These are phyloP conservation scores for Microcos paniculata DNA, from an alignment of 345 rosid genomes.

Conservation along the genomic window DNA sequence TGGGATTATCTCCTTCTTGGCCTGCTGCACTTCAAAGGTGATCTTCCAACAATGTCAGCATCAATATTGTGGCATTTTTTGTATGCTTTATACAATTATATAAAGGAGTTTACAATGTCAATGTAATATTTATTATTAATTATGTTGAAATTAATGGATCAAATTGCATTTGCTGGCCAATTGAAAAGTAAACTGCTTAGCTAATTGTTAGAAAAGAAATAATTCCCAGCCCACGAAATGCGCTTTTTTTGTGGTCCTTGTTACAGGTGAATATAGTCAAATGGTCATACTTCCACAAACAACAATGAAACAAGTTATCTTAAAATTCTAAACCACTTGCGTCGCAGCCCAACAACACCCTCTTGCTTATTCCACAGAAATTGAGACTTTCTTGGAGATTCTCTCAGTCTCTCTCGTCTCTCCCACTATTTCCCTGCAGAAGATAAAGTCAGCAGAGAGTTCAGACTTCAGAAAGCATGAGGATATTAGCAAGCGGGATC, in stretches of 20 bases:
- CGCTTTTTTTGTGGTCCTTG: not conserved
- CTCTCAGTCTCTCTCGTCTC: not conserved
- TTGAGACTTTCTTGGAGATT: not conserved
- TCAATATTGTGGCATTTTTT: too few relatives aligned
- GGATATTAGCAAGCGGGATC: slow-evolving; percentile 13
- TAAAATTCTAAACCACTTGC: not conserved
- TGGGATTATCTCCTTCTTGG: too few relatives aligned
- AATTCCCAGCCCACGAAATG: not conserved
- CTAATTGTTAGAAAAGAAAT: too few relatives aligned
- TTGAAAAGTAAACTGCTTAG: too few relatives aligned
- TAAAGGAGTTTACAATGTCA: too few relatives aligned
- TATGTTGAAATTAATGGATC: too few relatives aligned
- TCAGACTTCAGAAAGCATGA: not conserved
- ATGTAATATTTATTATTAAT: too few relatives aligned
- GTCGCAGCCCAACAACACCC: not conserved
- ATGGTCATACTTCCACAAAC: not conserved
- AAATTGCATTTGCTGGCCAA: too few relatives aligned
- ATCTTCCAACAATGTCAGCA: too few relatives aligned
- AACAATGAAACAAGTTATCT: not conserved
- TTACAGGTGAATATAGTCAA: not conserved
- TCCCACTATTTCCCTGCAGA: not conserved
- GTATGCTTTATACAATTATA: too few relatives aligned
- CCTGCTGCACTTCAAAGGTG: too few relatives aligned
- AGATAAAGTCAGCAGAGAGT: not conserved
- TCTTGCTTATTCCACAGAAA: not conserved